Conservation (phyloP, 2,329 filamentous ascomycete species). For the Tricladium varicosporioides region DNA sequence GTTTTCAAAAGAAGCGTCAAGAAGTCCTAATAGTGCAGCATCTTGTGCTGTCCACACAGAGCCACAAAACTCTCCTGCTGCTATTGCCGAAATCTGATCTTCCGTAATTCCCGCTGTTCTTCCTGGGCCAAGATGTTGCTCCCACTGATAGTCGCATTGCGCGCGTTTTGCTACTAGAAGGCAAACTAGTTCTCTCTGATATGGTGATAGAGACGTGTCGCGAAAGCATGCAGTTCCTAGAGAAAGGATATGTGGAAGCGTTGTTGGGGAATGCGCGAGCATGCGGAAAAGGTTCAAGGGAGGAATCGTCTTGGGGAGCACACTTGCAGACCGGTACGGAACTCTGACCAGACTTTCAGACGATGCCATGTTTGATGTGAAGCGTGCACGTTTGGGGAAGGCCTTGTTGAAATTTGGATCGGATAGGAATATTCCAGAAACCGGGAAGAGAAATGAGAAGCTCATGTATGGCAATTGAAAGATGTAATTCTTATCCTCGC, state of each 20-base stretch:
- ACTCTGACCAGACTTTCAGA: conserved; percentile 15
- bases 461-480: not conserved
- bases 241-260: conserved; percentile 24
- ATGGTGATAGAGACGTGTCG: conserved; percentile 22
- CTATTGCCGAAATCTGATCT: conserved; percentile 19
- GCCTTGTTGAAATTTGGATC: not conserved
- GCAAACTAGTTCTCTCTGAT: conserved; percentile 23
- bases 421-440: not conserved
- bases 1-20: conserved; percentile 23
- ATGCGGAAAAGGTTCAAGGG: conserved; percentile 25
- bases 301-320: conserved; percentile 22
- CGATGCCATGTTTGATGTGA: conserved; percentile 14
- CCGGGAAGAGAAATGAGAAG: not conserved
- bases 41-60: conserved; percentile 21
- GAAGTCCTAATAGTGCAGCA: conserved; percentile 20
- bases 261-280: conserved; percentile 25
- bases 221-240: conserved; percentile 26
- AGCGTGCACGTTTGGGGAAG: not conserved
- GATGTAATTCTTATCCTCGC: not conserved
- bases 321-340: conserved; percentile 21
- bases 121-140: conserved; percentile 23
- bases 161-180: conserved; percentile 20
- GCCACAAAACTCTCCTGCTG: conserved; percentile 16
- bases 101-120: conserved; percentile 18
- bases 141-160: conserved; percentile 25